Conservation (phyloP, 345 rosid species). For the Melastoma malabathricum region DNA sequence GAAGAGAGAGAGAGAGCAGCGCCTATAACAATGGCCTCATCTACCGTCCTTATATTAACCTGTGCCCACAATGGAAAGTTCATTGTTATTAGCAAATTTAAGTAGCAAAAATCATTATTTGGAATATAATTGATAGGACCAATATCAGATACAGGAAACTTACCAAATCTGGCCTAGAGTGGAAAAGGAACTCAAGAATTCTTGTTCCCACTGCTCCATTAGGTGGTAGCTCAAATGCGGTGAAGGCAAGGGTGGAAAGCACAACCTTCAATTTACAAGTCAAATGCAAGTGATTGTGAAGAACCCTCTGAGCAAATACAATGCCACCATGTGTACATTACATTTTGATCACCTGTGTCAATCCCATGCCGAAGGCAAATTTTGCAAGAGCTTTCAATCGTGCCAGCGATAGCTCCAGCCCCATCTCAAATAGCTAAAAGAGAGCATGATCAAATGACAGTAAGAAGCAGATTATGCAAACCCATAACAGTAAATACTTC, state of each 20-base stretch:
- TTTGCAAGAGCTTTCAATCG: conserved; percentile 94
- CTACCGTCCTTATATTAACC: conserved; percentile 95
- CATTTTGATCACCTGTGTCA: conserved; percentile 57
- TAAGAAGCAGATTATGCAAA: too few relatives aligned
- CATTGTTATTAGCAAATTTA: too few relatives aligned
- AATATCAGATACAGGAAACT: conserved; percentile 7
- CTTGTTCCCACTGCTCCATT: conserved; percentile 87
- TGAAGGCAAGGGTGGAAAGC: conserved; percentile 81
- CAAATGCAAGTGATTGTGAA: conserved; percentile 4
- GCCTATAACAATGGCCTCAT: conserved; percentile 93
- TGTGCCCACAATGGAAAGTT: conserved; percentile 12
- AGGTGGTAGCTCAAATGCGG: conserved; percentile 98
- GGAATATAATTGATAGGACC: too few relatives aligned
- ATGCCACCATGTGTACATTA: not conserved
- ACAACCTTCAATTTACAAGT: conserved; percentile 49
- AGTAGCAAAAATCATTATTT: too few relatives aligned
- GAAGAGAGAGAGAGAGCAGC: conserved; percentile 96
- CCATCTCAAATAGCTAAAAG: conserved; percentile 96
- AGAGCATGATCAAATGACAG: conserved; percentile 8
- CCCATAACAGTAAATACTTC: too few relatives aligned
- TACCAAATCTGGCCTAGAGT: conserved; percentile 86
- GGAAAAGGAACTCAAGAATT: conserved; percentile 82
- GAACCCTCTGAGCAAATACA: not conserved
- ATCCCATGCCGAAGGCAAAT: conserved; percentile 94
- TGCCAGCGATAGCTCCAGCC: conserved; percentile 92